phyloP scores from a whole-genome alignment of 2,329 filamentous ascomycete genomes.

The Ophiostoma sp. region DNA sequence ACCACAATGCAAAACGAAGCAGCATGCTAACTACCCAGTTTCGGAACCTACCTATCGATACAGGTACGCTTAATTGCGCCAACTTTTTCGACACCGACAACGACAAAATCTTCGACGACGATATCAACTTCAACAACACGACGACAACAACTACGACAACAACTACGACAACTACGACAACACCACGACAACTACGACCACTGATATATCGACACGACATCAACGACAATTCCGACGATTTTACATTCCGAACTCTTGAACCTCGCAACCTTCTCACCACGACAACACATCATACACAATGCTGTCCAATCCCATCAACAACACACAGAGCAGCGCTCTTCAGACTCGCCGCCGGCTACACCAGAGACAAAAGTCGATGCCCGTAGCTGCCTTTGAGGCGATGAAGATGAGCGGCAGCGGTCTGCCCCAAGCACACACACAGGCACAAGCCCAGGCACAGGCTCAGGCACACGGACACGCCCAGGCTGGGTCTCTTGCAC shows the following conservation, averaged over 20 bases:
- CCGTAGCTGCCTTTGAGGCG: constrained; percentile 64
- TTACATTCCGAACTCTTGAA: constrained; percentile 30
- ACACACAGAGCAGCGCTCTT: constrained; percentile 47
- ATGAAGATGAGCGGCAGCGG: constrained; percentile 51
- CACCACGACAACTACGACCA: constrained; percentile 18
- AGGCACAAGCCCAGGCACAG: constrained; percentile 14
- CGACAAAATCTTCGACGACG: constrained; percentile 21
- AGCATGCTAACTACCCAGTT: constrained; percentile 27
- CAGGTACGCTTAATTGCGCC: constrained; percentile 47
- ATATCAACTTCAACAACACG: constrained; percentile 20
- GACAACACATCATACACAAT: constrained; percentile 28
- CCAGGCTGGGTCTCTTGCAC: constrained; percentile 9
- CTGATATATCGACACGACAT: constrained; percentile 18
- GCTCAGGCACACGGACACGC: constrained; percentile 16
- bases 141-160: constrained; percentile 16
- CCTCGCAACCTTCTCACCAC: constrained; percentile 24
- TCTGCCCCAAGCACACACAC: constrained; percentile 38
- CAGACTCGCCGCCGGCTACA: constrained; percentile 70
- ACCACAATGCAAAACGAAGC: not conserved
- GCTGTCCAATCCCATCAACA: constrained; percentile 47
- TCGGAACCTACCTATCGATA: constrained; percentile 31
- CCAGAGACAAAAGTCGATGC: constrained; percentile 82
- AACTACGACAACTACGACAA: constrained; percentile 20
- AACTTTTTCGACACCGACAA: constrained; percentile 38
- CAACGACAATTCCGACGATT: constrained; percentile 19